These are phyloP conservation scores for Dinochytrium kinnereticum DNA, from an alignment of 371 early-diverging fungal genomes.

Conservation along the genomic window DNA sequence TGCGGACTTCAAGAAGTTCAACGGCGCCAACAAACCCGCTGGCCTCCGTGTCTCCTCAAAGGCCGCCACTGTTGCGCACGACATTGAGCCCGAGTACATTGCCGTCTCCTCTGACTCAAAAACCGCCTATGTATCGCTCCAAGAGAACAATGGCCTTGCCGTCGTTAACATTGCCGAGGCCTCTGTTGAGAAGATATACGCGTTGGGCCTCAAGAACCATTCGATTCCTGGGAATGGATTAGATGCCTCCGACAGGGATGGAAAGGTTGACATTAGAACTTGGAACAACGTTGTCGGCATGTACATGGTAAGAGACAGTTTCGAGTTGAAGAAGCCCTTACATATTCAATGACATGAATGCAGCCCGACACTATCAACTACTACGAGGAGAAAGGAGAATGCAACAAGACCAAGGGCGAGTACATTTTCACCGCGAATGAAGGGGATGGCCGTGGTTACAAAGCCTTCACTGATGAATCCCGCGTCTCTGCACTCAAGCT, in stretches of 20 bases:
- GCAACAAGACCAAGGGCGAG: not conserved
- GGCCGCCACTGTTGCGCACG: slow-evolving; percentile 2
- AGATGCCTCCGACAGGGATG: slow-evolving; percentile 13
- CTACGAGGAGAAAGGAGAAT: slow-evolving; percentile 3
- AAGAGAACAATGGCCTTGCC: slow-evolving; percentile 19
- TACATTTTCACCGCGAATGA: slow-evolving; percentile 23
- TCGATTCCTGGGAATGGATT: not conserved
- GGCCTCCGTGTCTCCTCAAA: slow-evolving; percentile 13
- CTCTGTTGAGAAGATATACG: slow-evolving; percentile 8
- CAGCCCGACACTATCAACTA: slow-evolving; percentile 18
- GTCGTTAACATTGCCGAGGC: slow-evolving; percentile 11
- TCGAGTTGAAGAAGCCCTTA: not conserved
- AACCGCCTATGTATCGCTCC: slow-evolving; percentile 14
- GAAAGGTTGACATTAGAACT: slow-evolving; percentile 7
- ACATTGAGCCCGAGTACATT: slow-evolving; percentile 25
- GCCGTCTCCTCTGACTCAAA: slow-evolving; percentile 19
- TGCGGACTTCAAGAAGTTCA: slow-evolving; percentile 16
- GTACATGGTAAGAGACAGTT: slow-evolving; percentile 14
- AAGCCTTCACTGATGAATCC: slow-evolving; percentile 1
- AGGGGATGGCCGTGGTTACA: slow-evolving; percentile 5
- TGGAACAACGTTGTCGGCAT: slow-evolving; percentile 3
- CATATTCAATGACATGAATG: too few relatives aligned
- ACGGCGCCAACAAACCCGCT: slow-evolving; percentile 12
- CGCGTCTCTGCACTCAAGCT: not conserved
- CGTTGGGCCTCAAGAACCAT: slow-evolving; percentile 14